Base-by-base conservation (phyloP, 1,284 basidiomycete species). In the Megacollybia platyphylla region DNA sequence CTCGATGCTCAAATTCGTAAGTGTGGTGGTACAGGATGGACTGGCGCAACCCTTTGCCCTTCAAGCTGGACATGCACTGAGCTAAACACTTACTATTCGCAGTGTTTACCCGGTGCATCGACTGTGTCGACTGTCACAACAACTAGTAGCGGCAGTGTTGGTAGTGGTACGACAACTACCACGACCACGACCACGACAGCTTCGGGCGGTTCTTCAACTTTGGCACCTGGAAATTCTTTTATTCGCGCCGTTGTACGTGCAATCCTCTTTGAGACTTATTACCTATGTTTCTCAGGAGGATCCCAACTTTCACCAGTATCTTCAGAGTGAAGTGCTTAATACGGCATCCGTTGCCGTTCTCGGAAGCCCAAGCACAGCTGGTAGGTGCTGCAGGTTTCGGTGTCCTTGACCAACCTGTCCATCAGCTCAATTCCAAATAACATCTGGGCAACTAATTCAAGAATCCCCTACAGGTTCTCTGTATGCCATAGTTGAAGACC, bases 261-360 rank as follows among this genome's bases (percentile, higher is more conserved):
- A 24, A 2, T 18, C 15, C 31, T 15, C 13, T 11, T 32, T 17
- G 15, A 28, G 5, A 31, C 11, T 15, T 39, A 7, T n/a, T 27
- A 8, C 10, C n/a, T 28, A 38, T n/a, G 7, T 24, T 20, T 38
- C 18, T 37, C 26, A 74, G 68, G 71, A 68, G 57, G 73, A 68
- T 47, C 76, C 76, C 11, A 74, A 77, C 57, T 79, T 78, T 68
- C 76, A 78, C 57, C 65, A 77, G 50, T 79, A 79, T 57, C 68
- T 79, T 36, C 70, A 68, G 43, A 74, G 73, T 15, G 63, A 71
- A 49, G 59, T 62, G 0, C 52, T 57, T 18, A 59, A 60, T 48
- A 68, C 61, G n/a, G 62, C 64, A 3, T 63, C 65, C 0, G 58
- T 65, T 29, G 75, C 73, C 7, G 68, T 76, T 37, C 15, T 34